Percentiles rank a stretch among this genome's conserved stretches.
Evolutionary conservation across 257 asterid species (phyloP).

Genomic region (Vinca minor): DNA sequence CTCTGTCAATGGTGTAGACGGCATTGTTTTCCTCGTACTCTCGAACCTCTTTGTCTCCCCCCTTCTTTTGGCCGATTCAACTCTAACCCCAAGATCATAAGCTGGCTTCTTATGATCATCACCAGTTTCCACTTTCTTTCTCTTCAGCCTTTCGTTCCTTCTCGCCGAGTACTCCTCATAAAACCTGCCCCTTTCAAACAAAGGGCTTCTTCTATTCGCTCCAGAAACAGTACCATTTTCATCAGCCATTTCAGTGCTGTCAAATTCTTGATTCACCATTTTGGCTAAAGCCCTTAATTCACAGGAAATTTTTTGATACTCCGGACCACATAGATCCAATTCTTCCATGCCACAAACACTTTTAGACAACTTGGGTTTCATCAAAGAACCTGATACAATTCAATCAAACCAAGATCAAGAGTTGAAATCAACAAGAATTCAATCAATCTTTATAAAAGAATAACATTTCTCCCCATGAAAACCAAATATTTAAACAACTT

Average conservation of each 20-base stretch:
- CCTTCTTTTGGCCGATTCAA: conserved; percentile 60
- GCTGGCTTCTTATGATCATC: conserved; percentile 45
- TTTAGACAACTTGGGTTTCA: conserved; percentile 45
- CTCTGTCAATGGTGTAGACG: conserved; percentile 46
- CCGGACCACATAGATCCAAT: conserved; percentile 48
- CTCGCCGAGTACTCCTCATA: conserved; percentile 76
- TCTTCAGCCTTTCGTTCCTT: conserved; percentile 82
- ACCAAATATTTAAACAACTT: no score
- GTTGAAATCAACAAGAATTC: neutral
- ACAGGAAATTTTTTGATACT: conserved; percentile 61
- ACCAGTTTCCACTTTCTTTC: conserved; percentile 57
- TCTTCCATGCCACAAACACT: conserved; percentile 29
- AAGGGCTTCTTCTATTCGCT: conserved; percentile 35
- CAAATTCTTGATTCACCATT: conserved; percentile 61
- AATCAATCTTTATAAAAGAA: no score
- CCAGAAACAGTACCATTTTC: conserved; percentile 5
- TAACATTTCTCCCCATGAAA: no score
- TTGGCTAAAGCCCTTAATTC: conserved; percentile 60
- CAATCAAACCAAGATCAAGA: neutral
- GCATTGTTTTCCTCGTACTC: conserved; percentile 37
- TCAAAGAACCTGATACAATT: conserved; percentile 40
- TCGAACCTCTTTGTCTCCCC: conserved; percentile 40
- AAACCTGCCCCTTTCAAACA: conserved; percentile 73
- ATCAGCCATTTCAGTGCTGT: conserved; percentile 15
- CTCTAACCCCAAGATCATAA: conserved; percentile 71